Evolutionary conservation across 2,329 filamentous ascomycete genomes (phyloP).

Genomic region (Ascochyta viciae-villosae): DNA sequence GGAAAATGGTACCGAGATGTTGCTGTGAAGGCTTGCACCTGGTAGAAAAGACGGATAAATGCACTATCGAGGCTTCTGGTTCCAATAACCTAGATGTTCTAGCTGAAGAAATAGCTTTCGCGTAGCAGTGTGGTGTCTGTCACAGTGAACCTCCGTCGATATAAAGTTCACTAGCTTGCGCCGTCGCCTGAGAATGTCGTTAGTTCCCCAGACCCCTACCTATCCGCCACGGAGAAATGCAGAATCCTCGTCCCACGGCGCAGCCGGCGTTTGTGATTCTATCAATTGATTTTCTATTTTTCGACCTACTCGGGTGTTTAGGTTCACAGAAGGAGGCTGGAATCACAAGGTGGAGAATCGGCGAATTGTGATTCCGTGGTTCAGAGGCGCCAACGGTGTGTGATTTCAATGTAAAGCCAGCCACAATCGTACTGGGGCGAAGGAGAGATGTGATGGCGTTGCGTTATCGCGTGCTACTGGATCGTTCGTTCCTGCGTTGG

Average conservation of each 20-base stretch:
- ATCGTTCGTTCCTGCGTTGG: background rate
- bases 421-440: background rate
- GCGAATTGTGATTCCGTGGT: background rate
- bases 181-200: background rate
- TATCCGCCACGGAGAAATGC: background rate
- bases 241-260: background rate
- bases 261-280: slow-evolving; percentile 2
- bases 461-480: background rate
- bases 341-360: background rate
- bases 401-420: background rate
- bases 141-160: slow-evolving; percentile 3
- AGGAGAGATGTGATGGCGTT: background rate
- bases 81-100: slow-evolving; percentile 11
- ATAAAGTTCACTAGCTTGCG: slow-evolving; percentile 11
- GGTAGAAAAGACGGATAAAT: background rate
- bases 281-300: background rate
- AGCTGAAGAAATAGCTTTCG: slow-evolving; percentile 2
- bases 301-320: background rate
- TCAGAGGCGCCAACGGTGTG: background rate
- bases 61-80: slow-evolving; percentile 5
- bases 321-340: background rate
- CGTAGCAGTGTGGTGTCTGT: slow-evolving; percentile 9
- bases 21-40: background rate
- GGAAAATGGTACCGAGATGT: background rate
- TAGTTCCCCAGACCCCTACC: slow-evolving; percentile 3